Evolutionary conservation across 202 grass and related monocot species (phyloP).

Genomic region (Panicum virgatum): DNA sequence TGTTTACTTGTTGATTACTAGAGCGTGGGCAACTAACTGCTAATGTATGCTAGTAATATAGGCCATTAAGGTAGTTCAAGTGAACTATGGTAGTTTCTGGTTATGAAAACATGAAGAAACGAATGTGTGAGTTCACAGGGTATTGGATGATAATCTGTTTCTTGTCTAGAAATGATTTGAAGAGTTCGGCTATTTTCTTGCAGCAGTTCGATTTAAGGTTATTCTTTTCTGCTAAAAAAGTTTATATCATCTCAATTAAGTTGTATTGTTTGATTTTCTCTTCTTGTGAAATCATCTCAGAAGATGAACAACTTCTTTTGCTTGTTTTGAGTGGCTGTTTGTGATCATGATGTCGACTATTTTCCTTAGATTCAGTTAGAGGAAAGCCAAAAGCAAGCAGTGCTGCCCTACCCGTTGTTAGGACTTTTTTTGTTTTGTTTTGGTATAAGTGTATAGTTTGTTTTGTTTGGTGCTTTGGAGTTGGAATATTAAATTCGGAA

Average conservation of each 20-base stretch:
- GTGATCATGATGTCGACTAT: background rate
- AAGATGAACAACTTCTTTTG: background rate
- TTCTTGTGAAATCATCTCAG: background rate
- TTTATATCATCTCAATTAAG: background rate
- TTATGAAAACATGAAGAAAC: no score
- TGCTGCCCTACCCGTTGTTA: background rate
- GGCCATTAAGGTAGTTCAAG: background rate
- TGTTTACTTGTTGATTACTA: background rate
- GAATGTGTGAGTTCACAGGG: background rate
- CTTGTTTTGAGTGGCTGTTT: background rate
- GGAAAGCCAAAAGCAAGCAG: background rate
- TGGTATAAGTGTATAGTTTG: background rate
- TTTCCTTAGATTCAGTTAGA: background rate
- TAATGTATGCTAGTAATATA: background rate
- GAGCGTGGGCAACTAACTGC: background rate
- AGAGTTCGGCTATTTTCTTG: background rate
- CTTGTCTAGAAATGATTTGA: background rate
- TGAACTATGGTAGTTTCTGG: background rate
- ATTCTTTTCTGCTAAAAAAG: slow-evolving; percentile 1
- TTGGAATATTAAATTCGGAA: background rate
- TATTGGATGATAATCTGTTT: no score
- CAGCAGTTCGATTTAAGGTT: background rate
- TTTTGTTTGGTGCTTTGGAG: background rate
- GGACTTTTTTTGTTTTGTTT: background rate
- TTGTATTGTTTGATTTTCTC: background rate